Conservation (phyloP, 495 filamentous ascomycete genomes). For the Saxispiralis lemnorum region DNA sequence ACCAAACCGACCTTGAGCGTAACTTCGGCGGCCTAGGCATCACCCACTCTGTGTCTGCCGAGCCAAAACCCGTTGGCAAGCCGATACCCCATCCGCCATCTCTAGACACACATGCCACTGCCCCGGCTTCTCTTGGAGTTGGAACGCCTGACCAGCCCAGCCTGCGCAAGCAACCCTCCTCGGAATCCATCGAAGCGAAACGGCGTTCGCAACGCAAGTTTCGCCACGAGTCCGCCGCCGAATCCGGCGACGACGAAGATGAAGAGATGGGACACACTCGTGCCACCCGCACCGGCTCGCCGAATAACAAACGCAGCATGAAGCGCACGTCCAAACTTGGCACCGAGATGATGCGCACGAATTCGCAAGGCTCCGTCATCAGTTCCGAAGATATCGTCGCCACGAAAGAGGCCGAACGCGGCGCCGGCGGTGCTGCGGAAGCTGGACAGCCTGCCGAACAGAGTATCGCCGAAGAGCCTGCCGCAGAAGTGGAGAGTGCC, state of each 20-base stretch:
- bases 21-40: conserved; percentile 49
- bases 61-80: conserved; percentile 4
- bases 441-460: conserved; percentile 10
- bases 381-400: conserved; percentile 24
- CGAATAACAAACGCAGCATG: conserved; percentile 34
- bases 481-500: conserved; percentile 10
- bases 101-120: conserved; percentile 46
- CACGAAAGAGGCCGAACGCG: conserved; percentile 15
- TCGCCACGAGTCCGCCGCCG: conserved; percentile 62
- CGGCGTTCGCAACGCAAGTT: conserved; percentile 59
- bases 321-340: conserved; percentile 57
- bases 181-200: conserved; percentile 60
- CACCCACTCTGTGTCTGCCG: conserved; percentile 18
- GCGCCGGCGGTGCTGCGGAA: conserved; percentile 7
- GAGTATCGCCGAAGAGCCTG: conserved; percentile 15
- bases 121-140: conserved; percentile 44
- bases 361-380: conserved; percentile 72
- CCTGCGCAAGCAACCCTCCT: conserved; percentile 51
- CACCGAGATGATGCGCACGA: conserved; percentile 90
- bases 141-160: conserved; percentile 18
- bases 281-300: conserved; percentile 27
- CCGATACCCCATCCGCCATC: conserved; percentile 27
- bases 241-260: conserved; percentile 84
- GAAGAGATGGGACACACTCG: conserved; percentile 49
- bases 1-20: conserved; percentile 23